These are phyloP conservation scores for Coemansia javaensis DNA, from an alignment of 192 early-diverging fungal species.

Conservation along the genomic window DNA sequence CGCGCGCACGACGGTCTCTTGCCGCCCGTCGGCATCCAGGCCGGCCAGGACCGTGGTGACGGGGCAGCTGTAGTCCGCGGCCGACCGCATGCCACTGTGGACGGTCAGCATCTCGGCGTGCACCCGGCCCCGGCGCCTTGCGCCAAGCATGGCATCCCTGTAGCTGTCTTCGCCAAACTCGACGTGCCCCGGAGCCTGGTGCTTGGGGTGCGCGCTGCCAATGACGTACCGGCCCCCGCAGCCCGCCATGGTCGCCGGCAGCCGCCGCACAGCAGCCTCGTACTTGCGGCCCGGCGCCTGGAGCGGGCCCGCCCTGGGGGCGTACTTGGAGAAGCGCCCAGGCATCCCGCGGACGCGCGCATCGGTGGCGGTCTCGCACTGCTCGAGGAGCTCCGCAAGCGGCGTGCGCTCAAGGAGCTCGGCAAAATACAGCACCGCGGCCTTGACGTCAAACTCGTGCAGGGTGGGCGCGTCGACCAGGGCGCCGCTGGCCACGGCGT, in stretches of 20 bases:
- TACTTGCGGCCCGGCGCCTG: too few species aligned
- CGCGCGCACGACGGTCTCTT: background rate
- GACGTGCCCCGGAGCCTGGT: background rate
- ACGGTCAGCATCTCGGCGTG: slow-evolving; percentile 22
- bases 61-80: slow-evolving; percentile 15
- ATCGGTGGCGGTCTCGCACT: slow-evolving; percentile 14
- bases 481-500: slow-evolving; percentile 16
- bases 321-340: too few species aligned
- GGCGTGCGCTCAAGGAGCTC: slow-evolving; percentile 1
- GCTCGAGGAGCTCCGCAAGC: slow-evolving; percentile 8
- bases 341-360: too few species aligned
- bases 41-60: slow-evolving; percentile 3
- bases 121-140: background rate
- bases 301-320: too few species aligned
- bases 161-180: slow-evolving; percentile 21
- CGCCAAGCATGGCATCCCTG: background rate
- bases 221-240: slow-evolving; percentile 1
- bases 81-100: slow-evolving; percentile 4
- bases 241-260: slow-evolving; percentile 26
- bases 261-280: too few species aligned
- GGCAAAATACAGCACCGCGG: slow-evolving; percentile 14
- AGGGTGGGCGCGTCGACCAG: slow-evolving; percentile 13
- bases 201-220: background rate
- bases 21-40: background rate
- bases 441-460: slow-evolving; percentile 10